A percentile compares a stretch with the other conserved stretches of the same genome.
Conservation (phyloP, 116 monocot species). For the Papilionanthe hybrid region DNA sequence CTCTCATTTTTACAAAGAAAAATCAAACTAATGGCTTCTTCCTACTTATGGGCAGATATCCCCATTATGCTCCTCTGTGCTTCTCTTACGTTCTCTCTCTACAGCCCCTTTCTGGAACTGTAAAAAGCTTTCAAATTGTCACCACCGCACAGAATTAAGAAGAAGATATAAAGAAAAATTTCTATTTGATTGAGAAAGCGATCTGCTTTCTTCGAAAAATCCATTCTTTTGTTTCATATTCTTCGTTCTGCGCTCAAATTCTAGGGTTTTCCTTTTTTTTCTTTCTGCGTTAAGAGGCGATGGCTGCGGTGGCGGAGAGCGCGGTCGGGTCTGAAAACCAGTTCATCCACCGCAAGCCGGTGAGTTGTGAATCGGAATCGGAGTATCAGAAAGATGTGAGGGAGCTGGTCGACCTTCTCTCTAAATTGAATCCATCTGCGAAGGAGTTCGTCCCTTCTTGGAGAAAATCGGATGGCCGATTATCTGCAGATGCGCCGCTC, state of each 20-base stretch:
- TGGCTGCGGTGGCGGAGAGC: slow-evolving; percentile 56
- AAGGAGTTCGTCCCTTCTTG: slow-evolving; percentile 81
- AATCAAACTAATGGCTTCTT: neutral
- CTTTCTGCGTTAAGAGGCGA: neutral
- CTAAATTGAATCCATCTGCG: slow-evolving; percentile 85
- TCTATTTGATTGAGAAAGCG: neutral
- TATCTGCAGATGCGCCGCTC: slow-evolving; percentile 68
- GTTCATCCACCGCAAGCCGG: slow-evolving; percentile 2
- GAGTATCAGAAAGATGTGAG: slow-evolving; percentile 57
- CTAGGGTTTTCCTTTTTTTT: neutral
- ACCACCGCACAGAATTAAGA: neutral
- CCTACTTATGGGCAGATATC: neutral
- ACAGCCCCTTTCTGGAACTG: neutral
- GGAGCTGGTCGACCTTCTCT: slow-evolving; percentile 59
- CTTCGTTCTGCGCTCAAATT: neutral
- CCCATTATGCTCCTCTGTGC: neutral
- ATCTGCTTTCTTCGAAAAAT: neutral
- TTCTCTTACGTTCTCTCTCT: neutral
- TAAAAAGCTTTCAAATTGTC: neutral
- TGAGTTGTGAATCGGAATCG: slow-evolving; percentile 18
- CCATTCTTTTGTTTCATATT: neutral
- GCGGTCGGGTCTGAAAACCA: slow-evolving; percentile 38
- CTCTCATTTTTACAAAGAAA: neutral
- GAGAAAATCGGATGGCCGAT: slow-evolving; percentile 27
- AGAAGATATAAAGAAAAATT: neutral